phyloP scores from a whole-genome alignment of 1,284 basidiomycete species.

The Lignosus rhinocerotis region DNA sequence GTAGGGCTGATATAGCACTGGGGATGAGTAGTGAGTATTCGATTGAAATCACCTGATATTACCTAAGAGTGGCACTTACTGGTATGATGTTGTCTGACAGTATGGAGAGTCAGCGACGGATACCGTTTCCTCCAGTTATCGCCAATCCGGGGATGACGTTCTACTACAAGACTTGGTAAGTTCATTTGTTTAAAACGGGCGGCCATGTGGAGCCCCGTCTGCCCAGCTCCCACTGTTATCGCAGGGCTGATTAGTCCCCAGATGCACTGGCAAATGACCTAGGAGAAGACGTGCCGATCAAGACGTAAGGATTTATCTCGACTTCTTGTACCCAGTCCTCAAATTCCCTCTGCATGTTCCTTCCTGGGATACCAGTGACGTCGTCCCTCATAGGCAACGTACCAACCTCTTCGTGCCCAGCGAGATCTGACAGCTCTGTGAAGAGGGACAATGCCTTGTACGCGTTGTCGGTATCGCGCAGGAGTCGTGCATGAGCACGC shows the following conservation, averaged over 20 bases:
- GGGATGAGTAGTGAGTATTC: neutral
- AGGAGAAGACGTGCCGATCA: conserved; percentile 18
- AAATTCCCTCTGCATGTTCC: conserved; percentile 21
- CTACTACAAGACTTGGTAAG: conserved; percentile 49
- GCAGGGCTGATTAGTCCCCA: neutral
- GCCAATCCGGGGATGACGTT: conserved; percentile 47
- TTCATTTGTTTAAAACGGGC: conserved; percentile 55
- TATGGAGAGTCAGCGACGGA: conserved; percentile 50
- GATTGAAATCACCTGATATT: neutral
- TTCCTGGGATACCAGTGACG: conserved; percentile 13
- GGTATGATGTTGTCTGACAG: conserved; percentile 37
- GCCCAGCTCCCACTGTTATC: conserved; percentile 39
- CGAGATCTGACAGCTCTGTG: conserved; percentile 32
- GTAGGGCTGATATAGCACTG: conserved; percentile 41
- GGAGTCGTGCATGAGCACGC: conserved; percentile 40
- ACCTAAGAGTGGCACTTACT: conserved; percentile 28
- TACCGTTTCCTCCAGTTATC: conserved; percentile 59
- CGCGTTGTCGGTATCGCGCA: conserved; percentile 14
- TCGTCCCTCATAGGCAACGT: conserved; percentile 18
- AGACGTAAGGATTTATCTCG: conserved; percentile 29
- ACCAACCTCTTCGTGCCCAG: conserved; percentile 33
- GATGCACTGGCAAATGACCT: conserved; percentile 15
- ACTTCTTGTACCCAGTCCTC: conserved; percentile 21
- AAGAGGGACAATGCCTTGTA: conserved; percentile 30
- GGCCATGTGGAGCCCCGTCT: conserved; percentile 52